Evolutionary conservation across 2,329 filamentous ascomycete genomes (phyloP).

Genomic region (Penicillium glabrum): DNA sequence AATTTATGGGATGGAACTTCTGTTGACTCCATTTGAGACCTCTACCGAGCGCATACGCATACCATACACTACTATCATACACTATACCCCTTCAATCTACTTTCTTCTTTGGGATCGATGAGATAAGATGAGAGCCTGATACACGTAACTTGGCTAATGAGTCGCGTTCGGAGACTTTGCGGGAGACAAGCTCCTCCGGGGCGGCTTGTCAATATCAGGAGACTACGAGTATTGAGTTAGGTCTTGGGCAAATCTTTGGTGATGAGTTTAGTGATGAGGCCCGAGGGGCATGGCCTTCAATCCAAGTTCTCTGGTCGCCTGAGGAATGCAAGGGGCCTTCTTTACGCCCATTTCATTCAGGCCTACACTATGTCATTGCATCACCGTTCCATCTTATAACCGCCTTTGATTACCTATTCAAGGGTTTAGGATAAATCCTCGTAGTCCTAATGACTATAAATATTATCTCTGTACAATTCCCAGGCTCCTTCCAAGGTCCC

Average conservation of each 20-base stretch:
- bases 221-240: neutral
- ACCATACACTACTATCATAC: neutral
- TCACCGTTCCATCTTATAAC: neutral
- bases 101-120: neutral
- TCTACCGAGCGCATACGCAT: neutral
- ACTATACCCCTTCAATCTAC: constrained; percentile 2
- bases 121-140: neutral
- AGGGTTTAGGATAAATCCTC: neutral
- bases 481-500: neutral
- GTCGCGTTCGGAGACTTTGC: neutral
- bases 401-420: neutral
- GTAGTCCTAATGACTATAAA: neutral
- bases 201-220: neutral
- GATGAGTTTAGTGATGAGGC: too few species aligned
- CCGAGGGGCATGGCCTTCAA: neutral
- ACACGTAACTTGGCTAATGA: neutral
- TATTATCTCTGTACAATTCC: neutral
- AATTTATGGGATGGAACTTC: neutral
- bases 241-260: neutral
- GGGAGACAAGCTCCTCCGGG: too few species aligned
- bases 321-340: neutral
- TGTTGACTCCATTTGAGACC: neutral
- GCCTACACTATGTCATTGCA: neutral
- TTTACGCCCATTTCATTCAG: neutral
- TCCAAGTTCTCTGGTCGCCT: neutral